Evolutionary conservation across 805 yeast genomes (phyloP), one percentile per base, ranked within the genome.

Genomic region (Debaryomyces castellii): DNA sequence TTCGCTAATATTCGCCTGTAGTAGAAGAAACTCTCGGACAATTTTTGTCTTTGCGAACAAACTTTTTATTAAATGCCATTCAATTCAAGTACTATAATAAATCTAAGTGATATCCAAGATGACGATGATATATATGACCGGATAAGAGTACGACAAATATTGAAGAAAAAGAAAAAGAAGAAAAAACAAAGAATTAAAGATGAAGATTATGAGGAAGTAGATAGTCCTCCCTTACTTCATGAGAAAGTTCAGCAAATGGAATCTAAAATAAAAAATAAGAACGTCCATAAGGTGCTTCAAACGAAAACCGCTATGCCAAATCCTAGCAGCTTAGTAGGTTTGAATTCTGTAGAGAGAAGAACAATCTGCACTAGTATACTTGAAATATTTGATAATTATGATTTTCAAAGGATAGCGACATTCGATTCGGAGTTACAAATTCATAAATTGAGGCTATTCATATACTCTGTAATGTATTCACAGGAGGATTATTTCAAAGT

Each of bases 121-220:
- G 52, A 51, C 12, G 55, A 48, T 9, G 57, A 53, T 35, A 53
- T 51, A 4, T 51, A 53, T 21, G 49, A 48, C 18, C n/a, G 48
- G 41, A 44, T 54, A 20, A 38, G 45, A 4, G 44, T 49, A 10
- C 38, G 46, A 14, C 43, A 41, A 11, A 23, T 37, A 17, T 35
- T 14, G 28, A 44, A 43, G 47, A 20, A 24, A 37, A 41, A 40
- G 37, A 43, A 22, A 33, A 41, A 37, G 23, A 38, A 38, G 41
- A 40, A 25, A 20, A 35, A 18, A 18, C 24, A 11, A 5, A 34
- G 20, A 35, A 9, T 18, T 5, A 35, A 36, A 24, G 37, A 35
- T 14, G 18, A 23, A 23, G n/a, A 3, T 32, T 34, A 44, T 24
- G 39, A 30, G 10, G 43, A 44, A 4, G 5, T 23, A 23, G 39